These are phyloP conservation scores for Nakazawaea siamensis DNA, from an alignment of 805 yeast genomes.

Conservation along the genomic window DNA sequence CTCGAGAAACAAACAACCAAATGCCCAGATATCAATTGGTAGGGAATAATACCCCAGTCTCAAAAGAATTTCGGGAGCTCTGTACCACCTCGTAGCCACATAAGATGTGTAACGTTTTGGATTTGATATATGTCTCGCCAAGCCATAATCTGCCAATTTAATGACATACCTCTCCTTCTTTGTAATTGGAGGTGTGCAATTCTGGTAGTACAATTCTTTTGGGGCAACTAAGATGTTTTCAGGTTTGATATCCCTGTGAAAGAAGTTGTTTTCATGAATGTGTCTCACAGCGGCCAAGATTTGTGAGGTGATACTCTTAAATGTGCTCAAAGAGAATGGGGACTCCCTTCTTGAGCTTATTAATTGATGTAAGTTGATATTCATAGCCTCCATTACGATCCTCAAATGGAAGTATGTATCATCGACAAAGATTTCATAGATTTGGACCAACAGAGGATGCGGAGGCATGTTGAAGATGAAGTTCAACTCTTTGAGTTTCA, in stretches of 20 bases:
- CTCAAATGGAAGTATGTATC: conserved; percentile 48
- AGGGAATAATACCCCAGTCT: conserved; percentile 53
- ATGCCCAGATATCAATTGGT: conserved; percentile 83
- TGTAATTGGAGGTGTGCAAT: conserved; percentile 31
- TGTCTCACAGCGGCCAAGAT: conserved; percentile 72
- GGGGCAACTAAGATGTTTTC: conserved; percentile 77
- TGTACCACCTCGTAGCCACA: conserved; percentile 80
- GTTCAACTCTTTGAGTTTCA: conserved; percentile 54
- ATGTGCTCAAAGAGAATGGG: conserved; percentile 46
- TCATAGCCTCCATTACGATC: conserved; percentile 86
- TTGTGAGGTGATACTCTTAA: conserved; percentile 65
- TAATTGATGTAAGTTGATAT: conserved; percentile 70
- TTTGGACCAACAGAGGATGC: conserved; percentile 64
- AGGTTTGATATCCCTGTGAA: conserved; percentile 91
- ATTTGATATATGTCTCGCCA: conserved; percentile 54
- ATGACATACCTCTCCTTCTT: conserved; percentile 44
- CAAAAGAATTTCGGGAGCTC: conserved; percentile 74
- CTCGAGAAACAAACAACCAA: conserved; percentile 73
- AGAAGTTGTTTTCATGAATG: conserved; percentile 60
- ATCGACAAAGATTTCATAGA: conserved; percentile 77
- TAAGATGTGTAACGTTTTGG: conserved; percentile 59
- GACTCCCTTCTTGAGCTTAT: conserved; percentile 52
- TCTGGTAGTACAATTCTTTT: conserved; percentile 43
- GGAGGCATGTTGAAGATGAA: conserved; percentile 63
- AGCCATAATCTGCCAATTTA: conserved; percentile 75